A percentile compares a stretch with the other conserved stretches of the same genome.
Evolutionary conservation across 2,329 filamentous ascomycete genomes (phyloP).

Genomic region (Magnaporthiopsis rhizophila): DNA sequence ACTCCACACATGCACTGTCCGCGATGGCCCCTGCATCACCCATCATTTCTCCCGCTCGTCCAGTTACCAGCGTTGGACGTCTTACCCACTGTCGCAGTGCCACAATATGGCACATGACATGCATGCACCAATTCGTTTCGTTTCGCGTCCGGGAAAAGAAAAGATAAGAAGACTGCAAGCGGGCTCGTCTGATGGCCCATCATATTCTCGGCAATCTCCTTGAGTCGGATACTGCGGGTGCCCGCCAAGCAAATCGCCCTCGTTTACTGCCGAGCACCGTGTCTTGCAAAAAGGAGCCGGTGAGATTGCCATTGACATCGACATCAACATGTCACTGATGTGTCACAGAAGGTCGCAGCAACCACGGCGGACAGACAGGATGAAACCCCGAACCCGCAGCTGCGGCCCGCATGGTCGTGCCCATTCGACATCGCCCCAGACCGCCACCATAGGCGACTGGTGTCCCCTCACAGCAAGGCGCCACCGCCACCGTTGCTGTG

Average conservation of each 20-base stretch:
- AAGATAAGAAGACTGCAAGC: no score
- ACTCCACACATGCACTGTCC: no score
- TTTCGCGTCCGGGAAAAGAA: not conserved
- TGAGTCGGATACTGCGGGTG: not conserved
- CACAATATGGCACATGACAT: no score
- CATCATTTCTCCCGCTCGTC: not conserved
- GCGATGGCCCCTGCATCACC: no score
- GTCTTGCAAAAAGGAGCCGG: no score
- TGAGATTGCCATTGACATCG: not conserved
- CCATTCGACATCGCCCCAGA: not conserved
- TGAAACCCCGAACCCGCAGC: not conserved
- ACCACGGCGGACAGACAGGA: not conserved
- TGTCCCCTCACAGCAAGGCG: not conserved
- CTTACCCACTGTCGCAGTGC: no score
- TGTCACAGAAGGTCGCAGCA: not conserved
- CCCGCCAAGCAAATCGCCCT: not conserved
- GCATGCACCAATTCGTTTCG: no score
- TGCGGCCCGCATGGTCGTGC: not conserved
- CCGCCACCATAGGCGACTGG: no score
- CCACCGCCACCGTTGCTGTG: conserved; percentile 30
- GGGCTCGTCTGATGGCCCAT: not conserved
- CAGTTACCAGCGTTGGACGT: not conserved
- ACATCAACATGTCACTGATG: not conserved
- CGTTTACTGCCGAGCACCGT: not conserved
- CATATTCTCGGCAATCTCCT: not conserved